phyloP scores from a whole-genome alignment of 2,329 filamentous ascomycete species.

The Fusarium sp. region DNA sequence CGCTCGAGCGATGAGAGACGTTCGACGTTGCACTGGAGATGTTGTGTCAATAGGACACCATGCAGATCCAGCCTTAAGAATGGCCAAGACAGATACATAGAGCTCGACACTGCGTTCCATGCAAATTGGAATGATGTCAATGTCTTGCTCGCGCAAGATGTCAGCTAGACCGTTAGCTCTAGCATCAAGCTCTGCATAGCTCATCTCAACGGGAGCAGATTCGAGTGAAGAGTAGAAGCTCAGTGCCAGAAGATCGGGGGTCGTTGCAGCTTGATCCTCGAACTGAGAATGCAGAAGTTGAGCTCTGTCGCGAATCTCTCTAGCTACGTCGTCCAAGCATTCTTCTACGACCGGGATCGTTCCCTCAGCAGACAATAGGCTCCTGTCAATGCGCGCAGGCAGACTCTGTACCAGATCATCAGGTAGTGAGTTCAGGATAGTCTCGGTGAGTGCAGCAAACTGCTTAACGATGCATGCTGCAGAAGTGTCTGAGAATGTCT shows the following conservation, averaged over 20 bases:
- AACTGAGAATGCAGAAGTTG: conserved; percentile 15
- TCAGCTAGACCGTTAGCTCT: conserved; percentile 14
- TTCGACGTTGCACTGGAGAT: conserved; percentile 12
- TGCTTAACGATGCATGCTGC: conserved; percentile 7
- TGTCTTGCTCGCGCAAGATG: conserved; percentile 4
- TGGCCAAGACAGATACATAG: conserved; percentile 17
- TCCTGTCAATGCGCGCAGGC: neutral
- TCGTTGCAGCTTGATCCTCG: conserved; percentile 10
- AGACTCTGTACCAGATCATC: conserved; percentile 1
- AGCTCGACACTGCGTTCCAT: conserved; percentile 14
- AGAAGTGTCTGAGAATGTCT: conserved; percentile 1
- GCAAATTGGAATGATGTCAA: conserved; percentile 16
- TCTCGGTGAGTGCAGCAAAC: neutral
- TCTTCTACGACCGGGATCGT: neutral
- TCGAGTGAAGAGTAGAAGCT: conserved; percentile 11
- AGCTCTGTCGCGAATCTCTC: neutral
- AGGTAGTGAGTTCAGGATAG: neutral
- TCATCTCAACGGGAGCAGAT: neutral
- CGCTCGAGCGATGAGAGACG: conserved; percentile 18
- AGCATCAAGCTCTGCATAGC: conserved; percentile 15
- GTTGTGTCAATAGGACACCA: conserved; percentile 26
- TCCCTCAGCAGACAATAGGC: conserved; percentile 7
- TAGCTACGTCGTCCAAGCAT: neutral
- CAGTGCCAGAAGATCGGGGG: neutral
- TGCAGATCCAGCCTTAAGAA: conserved; percentile 19